A percentile compares a stretch with the other conserved stretches of the same genome.
phyloP scores from a whole-genome alignment of 129 eudicot species.

The Smallanthus sonchifolius region DNA sequence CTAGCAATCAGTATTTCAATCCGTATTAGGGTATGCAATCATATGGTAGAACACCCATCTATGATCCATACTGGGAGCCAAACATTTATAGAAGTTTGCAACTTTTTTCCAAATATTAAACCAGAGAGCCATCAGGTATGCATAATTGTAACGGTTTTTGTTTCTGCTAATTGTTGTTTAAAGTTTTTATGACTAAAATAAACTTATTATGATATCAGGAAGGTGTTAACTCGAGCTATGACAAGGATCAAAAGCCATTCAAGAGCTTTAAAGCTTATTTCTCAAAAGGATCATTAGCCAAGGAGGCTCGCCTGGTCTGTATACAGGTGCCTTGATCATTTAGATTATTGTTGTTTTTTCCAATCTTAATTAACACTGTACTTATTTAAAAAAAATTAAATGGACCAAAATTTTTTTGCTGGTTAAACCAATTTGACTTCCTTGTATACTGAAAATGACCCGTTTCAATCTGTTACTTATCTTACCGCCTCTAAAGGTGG shows the following conservation, averaged over 20 bases:
- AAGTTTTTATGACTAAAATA: not conserved
- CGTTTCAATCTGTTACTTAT: too few relatives aligned
- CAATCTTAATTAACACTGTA: too few relatives aligned
- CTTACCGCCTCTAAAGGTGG: not conserved
- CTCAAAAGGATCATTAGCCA: conserved; percentile 12
- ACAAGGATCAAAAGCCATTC: conserved; percentile 14
- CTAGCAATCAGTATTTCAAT: conserved; percentile 8
- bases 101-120: conserved; percentile 9
- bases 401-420: not conserved
- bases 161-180: not conserved
- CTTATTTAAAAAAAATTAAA: not conserved
- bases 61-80: conserved; percentile 20
- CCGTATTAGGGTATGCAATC: conserved; percentile 12
- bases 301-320: conserved; percentile 9
- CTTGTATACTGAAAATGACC: too few relatives aligned
- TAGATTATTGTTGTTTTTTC: not conserved
- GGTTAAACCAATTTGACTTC: not conserved
- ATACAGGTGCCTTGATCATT: not conserved
- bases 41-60: conserved; percentile 10
- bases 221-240: conserved; percentile 18
- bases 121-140: conserved; percentile 17
- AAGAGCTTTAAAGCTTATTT: not conserved
- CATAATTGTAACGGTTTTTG: not conserved
- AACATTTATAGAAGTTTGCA: conserved; percentile 19
- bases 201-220: conserved; percentile 2